Base-by-base conservation (phyloP, 805 yeast genomes). In the Candida succiphila region DNA sequence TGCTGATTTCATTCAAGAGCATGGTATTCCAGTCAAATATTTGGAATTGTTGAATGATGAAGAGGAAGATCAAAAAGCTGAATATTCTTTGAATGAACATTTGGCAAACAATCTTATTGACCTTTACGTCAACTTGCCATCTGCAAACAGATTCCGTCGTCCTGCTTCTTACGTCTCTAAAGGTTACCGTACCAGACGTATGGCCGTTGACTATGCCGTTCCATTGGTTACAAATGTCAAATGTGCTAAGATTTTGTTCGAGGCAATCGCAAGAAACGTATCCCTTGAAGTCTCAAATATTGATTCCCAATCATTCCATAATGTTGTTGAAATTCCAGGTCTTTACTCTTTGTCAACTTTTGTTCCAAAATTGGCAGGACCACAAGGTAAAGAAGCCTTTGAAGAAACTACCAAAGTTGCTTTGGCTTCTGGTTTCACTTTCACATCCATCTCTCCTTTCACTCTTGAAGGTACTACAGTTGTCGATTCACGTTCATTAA, bases 191-290 rank as follows among this genome's bases (percentile, higher is more conserved):
- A 85, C 97, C 30, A 94, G 99, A 72, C 92, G 99, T 70, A 84
- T 92, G 97, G 98, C 99, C 46, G 96, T 92, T 45, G 99, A 92
- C 63, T 94, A 84, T 59, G 88, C 96, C 33, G 87, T 92, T 55
- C 99, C 99, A 33, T 71, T 92, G 58, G 95, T 92, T 32, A 92
- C 99, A 44, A 92, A 92, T 55, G 97, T 92, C 46, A 92, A 92
- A 65, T 80, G 88, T 69, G 99, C 99, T 41, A 92, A 92, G 64
- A 68, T 92, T 45, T 69, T 92, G 61, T 78, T 92, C 45, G 97
- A 92, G 65, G 97, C 99, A n/a, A 60, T 87, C 44, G 71, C 89
- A 26, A 71, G 92, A 65, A 65, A 76, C 51, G 63, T 67, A 42
- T 40, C 66, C n/a, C 64, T 87, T 45, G 82, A 79, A 17, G 85